Evolutionary conservation across 768 basidiomycete species (phyloP).

Genomic region (Phlebiopsis flavidoalba): DNA sequence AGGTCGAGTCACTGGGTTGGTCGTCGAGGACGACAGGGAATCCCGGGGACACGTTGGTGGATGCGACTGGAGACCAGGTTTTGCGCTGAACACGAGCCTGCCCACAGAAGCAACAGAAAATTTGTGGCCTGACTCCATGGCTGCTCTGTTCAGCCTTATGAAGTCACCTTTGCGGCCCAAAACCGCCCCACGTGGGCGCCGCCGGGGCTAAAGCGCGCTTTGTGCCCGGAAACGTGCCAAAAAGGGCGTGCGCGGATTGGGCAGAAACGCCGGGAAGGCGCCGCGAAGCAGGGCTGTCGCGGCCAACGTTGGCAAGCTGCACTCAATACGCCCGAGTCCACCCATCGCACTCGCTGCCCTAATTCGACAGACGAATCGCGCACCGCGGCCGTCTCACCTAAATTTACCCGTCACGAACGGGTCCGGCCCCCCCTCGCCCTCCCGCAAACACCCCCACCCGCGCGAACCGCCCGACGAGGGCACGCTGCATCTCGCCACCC

Average conservation of each 20-base stretch:
- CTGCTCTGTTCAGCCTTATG: background rate
- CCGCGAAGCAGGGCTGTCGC: background rate
- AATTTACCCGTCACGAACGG: background rate
- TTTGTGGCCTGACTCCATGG: constrained; percentile 2
- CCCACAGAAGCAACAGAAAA: background rate
- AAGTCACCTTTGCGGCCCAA: background rate
- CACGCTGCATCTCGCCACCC: background rate
- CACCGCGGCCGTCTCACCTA: background rate
- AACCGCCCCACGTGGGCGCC: background rate
- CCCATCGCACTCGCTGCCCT: background rate
- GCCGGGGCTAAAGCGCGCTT: background rate
- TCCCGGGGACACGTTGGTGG: background rate
- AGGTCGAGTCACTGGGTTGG: background rate
- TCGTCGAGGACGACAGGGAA: background rate
- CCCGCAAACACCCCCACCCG: background rate
- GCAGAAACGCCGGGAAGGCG: background rate
- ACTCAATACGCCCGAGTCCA: background rate
- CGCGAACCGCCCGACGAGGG: no score
- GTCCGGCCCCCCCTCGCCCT: background rate
- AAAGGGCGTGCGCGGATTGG: background rate
- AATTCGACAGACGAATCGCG: background rate
- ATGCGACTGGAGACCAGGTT: background rate
- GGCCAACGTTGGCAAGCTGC: background rate
- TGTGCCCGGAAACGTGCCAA: background rate
- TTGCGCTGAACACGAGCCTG: background rate